Conservation (phyloP, 2,329 filamentous ascomycete species). For the Fusarium sp. region DNA sequence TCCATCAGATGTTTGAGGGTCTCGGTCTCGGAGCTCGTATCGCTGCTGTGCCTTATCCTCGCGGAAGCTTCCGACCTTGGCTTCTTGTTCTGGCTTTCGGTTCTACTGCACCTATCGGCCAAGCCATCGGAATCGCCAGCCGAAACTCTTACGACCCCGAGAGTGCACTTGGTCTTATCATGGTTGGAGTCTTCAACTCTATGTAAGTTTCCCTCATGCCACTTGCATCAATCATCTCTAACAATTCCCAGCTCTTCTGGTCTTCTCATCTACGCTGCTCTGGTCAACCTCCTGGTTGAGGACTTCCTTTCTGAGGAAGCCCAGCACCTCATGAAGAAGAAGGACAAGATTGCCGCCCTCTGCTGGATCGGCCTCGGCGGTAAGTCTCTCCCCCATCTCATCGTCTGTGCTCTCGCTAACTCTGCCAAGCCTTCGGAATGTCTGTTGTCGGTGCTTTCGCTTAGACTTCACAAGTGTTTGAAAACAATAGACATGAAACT, state of each 20-base stretch:
- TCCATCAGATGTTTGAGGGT: constrained; percentile 76
- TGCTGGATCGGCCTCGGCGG: constrained; percentile 60
- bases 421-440: constrained; percentile 25
- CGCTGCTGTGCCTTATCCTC: constrained; percentile 69
- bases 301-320: constrained; percentile 71
- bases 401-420: background rate
- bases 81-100: constrained; percentile 69
- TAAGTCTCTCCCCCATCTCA: constrained; percentile 39
- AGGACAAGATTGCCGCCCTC: constrained; percentile 64
- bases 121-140: constrained; percentile 68
- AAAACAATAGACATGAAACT: constrained; percentile 1
- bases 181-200: constrained; percentile 72
- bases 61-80: constrained; percentile 67
- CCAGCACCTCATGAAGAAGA: constrained; percentile 57
- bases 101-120: constrained; percentile 70
- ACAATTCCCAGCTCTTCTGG: constrained; percentile 60
- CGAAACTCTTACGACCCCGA: constrained; percentile 69
- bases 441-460: constrained; percentile 31
- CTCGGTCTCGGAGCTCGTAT: constrained; percentile 77
- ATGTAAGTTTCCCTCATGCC: constrained; percentile 54
- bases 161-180: constrained; percentile 69
- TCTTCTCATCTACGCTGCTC: constrained; percentile 68
- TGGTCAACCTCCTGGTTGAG: constrained; percentile 71
- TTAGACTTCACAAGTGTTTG: constrained; percentile 2
- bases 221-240: background rate